Conservation (phyloP, 306 rosid species). For the Nissolia schottii region DNA sequence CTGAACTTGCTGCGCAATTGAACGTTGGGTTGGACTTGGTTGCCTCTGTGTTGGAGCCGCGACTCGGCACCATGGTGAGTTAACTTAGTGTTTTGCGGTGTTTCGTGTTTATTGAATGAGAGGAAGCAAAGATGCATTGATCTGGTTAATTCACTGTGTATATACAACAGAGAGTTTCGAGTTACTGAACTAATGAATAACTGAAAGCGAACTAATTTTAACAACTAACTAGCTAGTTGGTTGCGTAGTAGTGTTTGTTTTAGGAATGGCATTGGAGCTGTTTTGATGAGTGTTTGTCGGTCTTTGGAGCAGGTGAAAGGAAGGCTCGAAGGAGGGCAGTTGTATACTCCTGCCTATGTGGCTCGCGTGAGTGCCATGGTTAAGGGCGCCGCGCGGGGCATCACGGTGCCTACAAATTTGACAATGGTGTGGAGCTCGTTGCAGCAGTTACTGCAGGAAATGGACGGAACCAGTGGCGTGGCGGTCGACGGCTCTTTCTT, state of each 20-base stretch:
- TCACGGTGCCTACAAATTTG: slow-evolving; percentile 79
- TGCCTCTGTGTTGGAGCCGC: slow-evolving; percentile 75
- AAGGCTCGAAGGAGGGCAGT: slow-evolving; percentile 96
- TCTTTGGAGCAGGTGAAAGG: slow-evolving; percentile 72
- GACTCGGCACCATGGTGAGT: slow-evolving; percentile 77
- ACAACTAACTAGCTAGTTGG: too few relatives aligned
- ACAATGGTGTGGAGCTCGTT: slow-evolving; percentile 71
- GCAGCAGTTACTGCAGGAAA: slow-evolving; percentile 79
- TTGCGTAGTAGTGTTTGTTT: slow-evolving; percentile 14
- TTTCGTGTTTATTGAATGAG: too few relatives aligned
- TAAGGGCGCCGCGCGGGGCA: slow-evolving; percentile 83
- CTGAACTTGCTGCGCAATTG: slow-evolving; percentile 85
- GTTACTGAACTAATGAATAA: too few relatives aligned
- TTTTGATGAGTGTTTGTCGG: slow-evolving; percentile 1
- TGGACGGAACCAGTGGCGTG: slow-evolving; percentile 80
- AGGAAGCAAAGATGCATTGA: too few relatives aligned
- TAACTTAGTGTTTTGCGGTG: background rate
- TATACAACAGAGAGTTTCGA: too few relatives aligned
- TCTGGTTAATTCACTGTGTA: too few relatives aligned
- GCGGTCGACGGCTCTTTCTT: slow-evolving; percentile 84
- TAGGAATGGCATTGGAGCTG: background rate
- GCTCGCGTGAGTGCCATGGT: slow-evolving; percentile 91
- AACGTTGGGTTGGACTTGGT: slow-evolving; percentile 80
- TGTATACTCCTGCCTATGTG: slow-evolving; percentile 97
- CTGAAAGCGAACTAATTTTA: too few relatives aligned